Evolutionary conservation across 768 basidiomycete genomes (phyloP), one percentile per base, ranked within the genome.

Genomic region (Baorangia bicolor): DNA sequence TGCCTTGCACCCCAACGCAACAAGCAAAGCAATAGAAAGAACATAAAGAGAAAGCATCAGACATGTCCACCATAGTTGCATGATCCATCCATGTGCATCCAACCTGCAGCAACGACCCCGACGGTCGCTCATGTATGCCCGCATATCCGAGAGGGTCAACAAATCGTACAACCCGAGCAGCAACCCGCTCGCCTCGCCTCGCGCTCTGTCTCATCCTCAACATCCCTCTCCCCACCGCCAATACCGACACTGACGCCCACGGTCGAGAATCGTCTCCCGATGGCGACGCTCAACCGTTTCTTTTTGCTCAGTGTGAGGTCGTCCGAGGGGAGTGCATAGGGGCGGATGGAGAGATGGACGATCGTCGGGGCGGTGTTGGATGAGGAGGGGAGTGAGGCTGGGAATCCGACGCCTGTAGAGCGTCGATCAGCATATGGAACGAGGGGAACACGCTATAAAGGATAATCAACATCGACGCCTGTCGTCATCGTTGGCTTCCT

Each of bases 341-440:
- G 80, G 13, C 90, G 79, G 50, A 92, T 81, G 30, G 87, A 88
- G 35, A 92, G 76, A 64, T 92, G 89, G 31, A 91, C 84, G 35
- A 92, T 89, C 1, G 88, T 90, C 1, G 84, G 77, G 2, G 68
- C 44, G 0, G 60, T 52, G 1, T 70, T 48, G 28, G 75, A 37
- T 60, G 77, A n/a, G 0, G 75, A 72, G 0, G 64, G 49, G 9
- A 71, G 47, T 1, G 54, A 61, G 3, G 71, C 46, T 4, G 66
- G 47, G 69, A 76, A 70, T 69, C 69, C 55, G 70, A 73, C 45
- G n/a, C 55, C 69, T 71, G 43, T 37, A 30, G 12, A 33, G 41
- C 20, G 31, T 55, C 48, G 49, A 53, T 61, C 33, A 67, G 58
- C n/a, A 39, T 10, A 20, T 13, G 21, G 16, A 5, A 5, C 6